Conservation (phyloP, 306 rosid genomes). For the Citrullus mucosospermus region DNA sequence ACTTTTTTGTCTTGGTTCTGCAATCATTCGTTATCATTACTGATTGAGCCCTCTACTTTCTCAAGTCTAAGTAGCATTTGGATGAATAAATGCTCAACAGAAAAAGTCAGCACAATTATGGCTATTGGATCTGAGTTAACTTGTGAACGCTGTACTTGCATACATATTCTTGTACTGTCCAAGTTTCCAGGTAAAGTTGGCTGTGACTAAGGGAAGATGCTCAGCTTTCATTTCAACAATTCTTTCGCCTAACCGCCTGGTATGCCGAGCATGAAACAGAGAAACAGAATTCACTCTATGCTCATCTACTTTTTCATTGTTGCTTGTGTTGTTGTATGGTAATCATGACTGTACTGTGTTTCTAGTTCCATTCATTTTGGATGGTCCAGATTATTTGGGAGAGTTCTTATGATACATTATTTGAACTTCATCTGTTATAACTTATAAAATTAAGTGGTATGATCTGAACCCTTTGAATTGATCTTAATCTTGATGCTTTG, state of each 20-base stretch:
- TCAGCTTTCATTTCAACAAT: neutral
- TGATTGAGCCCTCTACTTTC: neutral
- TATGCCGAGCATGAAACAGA: neutral
- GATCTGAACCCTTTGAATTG: neutral
- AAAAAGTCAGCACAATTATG: neutral
- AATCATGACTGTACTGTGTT: neutral
- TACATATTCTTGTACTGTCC: neutral
- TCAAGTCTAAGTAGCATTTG: neutral
- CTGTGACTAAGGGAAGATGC: neutral
- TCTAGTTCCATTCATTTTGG: neutral
- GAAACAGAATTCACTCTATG: neutral
- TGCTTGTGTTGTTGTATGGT: neutral
- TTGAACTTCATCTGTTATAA: too few species aligned
- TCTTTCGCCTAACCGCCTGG: neutral
- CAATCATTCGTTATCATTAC: neutral
- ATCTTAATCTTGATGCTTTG: neutral
- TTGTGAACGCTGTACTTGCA: neutral
- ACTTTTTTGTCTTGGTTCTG: neutral
- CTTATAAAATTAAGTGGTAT: neutral
- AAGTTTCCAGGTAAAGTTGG: slow-evolving; percentile 2
- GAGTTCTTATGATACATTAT: neutral
- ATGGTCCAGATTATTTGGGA: neutral
- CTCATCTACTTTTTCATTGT: neutral
- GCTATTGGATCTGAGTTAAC: neutral
- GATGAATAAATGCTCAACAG: neutral